Conservation (phyloP, 805 yeast genomes). For the Suhomyces sp. region DNA sequence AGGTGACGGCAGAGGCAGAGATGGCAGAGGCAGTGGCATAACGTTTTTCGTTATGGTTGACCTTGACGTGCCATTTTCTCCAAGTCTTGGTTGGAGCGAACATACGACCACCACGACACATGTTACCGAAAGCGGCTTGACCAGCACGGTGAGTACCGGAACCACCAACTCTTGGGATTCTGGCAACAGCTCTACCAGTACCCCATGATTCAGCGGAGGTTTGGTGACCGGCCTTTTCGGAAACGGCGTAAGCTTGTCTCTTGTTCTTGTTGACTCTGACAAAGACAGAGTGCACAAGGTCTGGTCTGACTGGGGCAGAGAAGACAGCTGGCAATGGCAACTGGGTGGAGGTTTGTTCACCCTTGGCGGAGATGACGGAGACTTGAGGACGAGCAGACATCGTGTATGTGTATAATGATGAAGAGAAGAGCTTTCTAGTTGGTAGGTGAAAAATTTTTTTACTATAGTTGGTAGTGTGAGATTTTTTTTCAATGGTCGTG, state of each 20-base stretch:
- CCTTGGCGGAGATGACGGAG: constrained; percentile 85
- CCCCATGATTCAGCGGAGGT: constrained; percentile 99
- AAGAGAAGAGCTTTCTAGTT: constrained; percentile 14
- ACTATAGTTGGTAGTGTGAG: too few relatives aligned
- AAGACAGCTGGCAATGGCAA: constrained; percentile 97
- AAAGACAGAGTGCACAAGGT: constrained; percentile 98
- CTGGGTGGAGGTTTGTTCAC: constrained; percentile 81
- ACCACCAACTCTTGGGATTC: constrained; percentile 99
- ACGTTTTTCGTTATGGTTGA: constrained; percentile 99
- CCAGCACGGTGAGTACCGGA: constrained; percentile 99
- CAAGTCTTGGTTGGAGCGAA: constrained; percentile 99
- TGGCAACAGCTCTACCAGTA: constrained; percentile 99
- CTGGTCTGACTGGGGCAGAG: constrained; percentile 99
- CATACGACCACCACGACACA: constrained; percentile 99
- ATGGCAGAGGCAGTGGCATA: constrained; percentile 99
- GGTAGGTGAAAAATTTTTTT: constrained; percentile 16
- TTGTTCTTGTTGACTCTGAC: constrained; percentile 99
- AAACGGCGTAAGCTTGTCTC: constrained; percentile 99
- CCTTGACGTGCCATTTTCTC: constrained; percentile 99
- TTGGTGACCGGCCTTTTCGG: constrained; percentile 99
- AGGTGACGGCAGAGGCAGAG: constrained; percentile 98
- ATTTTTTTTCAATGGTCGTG: too few relatives aligned
- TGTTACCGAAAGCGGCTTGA: constrained; percentile 99
- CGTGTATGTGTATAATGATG: constrained; percentile 24
- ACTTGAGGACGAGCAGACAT: constrained; percentile 89